Conservation (phyloP, 75 land plant species). For the Picea glauca region DNA sequence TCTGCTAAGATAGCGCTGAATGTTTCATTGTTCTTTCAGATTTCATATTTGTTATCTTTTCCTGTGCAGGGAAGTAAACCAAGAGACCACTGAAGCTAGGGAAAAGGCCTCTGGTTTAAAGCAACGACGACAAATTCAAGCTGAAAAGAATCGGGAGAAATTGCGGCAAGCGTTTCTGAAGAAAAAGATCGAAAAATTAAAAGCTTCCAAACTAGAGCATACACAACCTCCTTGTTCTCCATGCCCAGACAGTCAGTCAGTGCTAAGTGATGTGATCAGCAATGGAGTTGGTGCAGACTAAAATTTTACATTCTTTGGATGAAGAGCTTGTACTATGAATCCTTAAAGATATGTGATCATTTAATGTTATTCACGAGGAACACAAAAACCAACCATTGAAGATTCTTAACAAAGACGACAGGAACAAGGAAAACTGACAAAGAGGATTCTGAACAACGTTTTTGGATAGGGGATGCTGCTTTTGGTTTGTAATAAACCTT, state of each 20-base stretch:
- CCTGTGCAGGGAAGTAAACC: slow-evolving; percentile 81
- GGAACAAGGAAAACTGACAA: no score
- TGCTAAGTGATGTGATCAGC: not conserved
- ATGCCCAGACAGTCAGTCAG: not conserved
- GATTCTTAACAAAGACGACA: no score
- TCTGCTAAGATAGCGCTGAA: not conserved
- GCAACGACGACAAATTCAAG: slow-evolving; percentile 67
- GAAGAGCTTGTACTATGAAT: not conserved
- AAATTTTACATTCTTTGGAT: not conserved
- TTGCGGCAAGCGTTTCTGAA: slow-evolving; percentile 73
- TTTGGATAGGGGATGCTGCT: no score
- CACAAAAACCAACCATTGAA: no score
- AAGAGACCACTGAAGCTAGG: slow-evolving; percentile 84
- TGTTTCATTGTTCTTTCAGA: not conserved
- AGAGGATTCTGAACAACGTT: no score
- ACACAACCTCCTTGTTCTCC: not conserved
- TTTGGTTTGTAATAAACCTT: no score
- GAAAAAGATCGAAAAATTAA: slow-evolving; percentile 74
- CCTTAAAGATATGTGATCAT: not conserved
- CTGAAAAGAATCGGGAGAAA: slow-evolving; percentile 74
- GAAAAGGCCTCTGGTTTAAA: slow-evolving; percentile 69
- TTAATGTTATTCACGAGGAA: not conserved
- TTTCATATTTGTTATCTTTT: not conserved
- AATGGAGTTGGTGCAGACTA: not conserved
- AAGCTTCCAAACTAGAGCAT: slow-evolving; percentile 47